Evolutionary conservation across 208 protist genomes (phyloP).

Genomic region (Trypanosoma scelopori): DNA sequence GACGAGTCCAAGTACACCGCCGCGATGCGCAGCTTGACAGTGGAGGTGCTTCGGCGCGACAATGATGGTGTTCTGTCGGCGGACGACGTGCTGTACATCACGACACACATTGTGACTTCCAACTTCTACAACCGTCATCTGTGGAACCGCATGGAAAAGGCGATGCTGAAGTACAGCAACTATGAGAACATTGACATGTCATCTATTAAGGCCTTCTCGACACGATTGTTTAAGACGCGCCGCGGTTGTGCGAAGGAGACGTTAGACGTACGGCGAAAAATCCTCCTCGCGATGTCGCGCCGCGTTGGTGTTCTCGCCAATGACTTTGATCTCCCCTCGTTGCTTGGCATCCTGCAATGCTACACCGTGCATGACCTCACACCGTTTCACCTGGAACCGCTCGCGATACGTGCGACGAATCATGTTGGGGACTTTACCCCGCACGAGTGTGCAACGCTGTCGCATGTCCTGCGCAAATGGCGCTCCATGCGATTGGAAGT

Average conservation of each 20-base stretch:
- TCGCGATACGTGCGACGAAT: slow-evolving; percentile 83
- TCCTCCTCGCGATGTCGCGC: slow-evolving; percentile 71
- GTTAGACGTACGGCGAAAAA: slow-evolving; percentile 79
- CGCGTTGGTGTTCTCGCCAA: slow-evolving; percentile 82
- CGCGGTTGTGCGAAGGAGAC: slow-evolving; percentile 81
- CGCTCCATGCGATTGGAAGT: slow-evolving; percentile 79
- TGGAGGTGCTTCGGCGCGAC: slow-evolving; percentile 78
- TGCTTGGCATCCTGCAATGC: slow-evolving; percentile 88
- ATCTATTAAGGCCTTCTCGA: slow-evolving; percentile 85
- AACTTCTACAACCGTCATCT: slow-evolving; percentile 91
- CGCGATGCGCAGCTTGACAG: slow-evolving; percentile 82
- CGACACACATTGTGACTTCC: slow-evolving; percentile 74
- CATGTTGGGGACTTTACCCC: slow-evolving; percentile 83
- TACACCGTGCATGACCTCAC: slow-evolving; percentile 88
- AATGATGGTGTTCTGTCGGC: slow-evolving; percentile 81
- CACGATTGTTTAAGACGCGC: slow-evolving; percentile 85
- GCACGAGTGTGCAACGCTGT: slow-evolving; percentile 83
- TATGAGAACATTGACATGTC: slow-evolving; percentile 80
- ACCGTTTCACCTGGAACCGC: slow-evolving; percentile 62
- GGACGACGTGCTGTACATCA: slow-evolving; percentile 86
- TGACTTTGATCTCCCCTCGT: slow-evolving; percentile 84
- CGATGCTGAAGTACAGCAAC: slow-evolving; percentile 45
- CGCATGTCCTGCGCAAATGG: slow-evolving; percentile 80
- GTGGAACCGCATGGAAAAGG: slow-evolving; percentile 84
- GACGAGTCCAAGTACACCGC: slow-evolving; percentile 54